A percentile compares a stretch with the other conserved stretches of the same genome.
These are phyloP conservation scores for Krasilnikovozyma curviuscula DNA, from an alignment of 768 basidiomycete species.

Conservation along the genomic window DNA sequence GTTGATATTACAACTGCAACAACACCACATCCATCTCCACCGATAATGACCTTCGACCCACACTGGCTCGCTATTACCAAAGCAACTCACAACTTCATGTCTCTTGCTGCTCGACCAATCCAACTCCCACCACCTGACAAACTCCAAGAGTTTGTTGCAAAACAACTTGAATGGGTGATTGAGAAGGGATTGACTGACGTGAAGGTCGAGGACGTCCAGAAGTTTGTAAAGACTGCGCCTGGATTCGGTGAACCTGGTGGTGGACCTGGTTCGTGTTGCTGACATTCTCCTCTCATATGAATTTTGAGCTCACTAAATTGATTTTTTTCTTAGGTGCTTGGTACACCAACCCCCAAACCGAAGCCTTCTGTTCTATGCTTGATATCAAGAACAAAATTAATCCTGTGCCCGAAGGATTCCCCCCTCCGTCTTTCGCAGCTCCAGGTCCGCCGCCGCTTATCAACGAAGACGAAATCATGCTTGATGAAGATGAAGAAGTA, in stretches of 20 bases:
- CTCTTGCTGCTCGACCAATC: constrained; percentile 33
- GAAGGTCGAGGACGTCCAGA: constrained; percentile 40
- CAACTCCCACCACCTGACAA: constrained; percentile 42
- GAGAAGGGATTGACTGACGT: constrained; percentile 7
- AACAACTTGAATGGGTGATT: constrained; percentile 49
- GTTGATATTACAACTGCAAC: constrained; percentile 13
- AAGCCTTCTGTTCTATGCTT: constrained; percentile 62
- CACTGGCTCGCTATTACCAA: constrained; percentile 89
- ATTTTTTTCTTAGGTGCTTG: constrained; percentile 37
- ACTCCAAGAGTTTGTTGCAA: constrained; percentile 37
- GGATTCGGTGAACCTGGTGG: constrained; percentile 27
- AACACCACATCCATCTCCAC: constrained; percentile 8
- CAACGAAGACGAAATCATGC: constrained; percentile 19
- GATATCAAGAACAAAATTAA: constrained; percentile 56
- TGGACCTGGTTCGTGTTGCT: constrained; percentile 28
- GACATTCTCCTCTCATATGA: background rate
- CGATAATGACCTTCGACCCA: constrained; percentile 48
- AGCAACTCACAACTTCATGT: constrained; percentile 63
- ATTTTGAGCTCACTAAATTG: background rate
- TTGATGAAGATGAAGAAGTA: constrained; percentile 7
- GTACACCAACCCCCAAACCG: constrained; percentile 79
- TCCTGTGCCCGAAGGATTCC: constrained; percentile 22
- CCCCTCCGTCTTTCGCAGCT: background rate
- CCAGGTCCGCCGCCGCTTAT: constrained; percentile 21
- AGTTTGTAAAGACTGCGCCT: constrained; percentile 42